Base-by-base conservation (phyloP, 2,329 filamentous ascomycete species). In the Tolypocladium capitatum region DNA sequence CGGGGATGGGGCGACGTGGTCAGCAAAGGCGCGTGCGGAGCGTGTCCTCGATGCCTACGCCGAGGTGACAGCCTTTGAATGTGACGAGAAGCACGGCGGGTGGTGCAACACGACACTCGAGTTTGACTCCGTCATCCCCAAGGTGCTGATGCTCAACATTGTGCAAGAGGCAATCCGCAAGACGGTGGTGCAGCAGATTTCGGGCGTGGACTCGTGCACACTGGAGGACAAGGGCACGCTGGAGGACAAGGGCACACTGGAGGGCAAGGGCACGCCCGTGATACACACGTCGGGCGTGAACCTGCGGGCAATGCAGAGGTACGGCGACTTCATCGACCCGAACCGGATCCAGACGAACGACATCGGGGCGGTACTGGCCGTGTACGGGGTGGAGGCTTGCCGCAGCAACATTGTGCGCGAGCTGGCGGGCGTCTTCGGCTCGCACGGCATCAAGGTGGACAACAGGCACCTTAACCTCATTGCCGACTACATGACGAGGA, bases 401-500 rank as follows among this genome's bases (percentile, higher is more conserved):
- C 86, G 94, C 24, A 81, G 76, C 53, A 86, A 81, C 54, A 97
- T 98, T 60, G 84, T 96, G 41, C 77, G 78, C 49, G 92, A 98
- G 69, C 79, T 98, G 60, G 78, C 81, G 47, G 78, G 76, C 40
- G 91, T 98, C 52, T 98, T 98, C 74, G 75, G 76, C 45, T 83
- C 84, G 60, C 91, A 98, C 79, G 86, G 86, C 60, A 98, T 98
- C 70, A 78, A 75, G 50, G 92, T 98, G 46, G 90, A 98, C 64
- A 81, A 84, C 55, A 81, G 92, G 46, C 94, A 98, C 70, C 69
- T 98, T 55, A 96, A 92, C 68, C 76, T 98, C 55, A 97, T 98
- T 57, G 91, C 86, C 43, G 92, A 98, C 65, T 88, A 88, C 65
- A 98, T 98, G 92, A 98, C 92, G n/a, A 79, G 91, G 46, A 83